Conservation (phyloP, 257 asterid genomes). For the Capsicum rhomboideum region DNA sequence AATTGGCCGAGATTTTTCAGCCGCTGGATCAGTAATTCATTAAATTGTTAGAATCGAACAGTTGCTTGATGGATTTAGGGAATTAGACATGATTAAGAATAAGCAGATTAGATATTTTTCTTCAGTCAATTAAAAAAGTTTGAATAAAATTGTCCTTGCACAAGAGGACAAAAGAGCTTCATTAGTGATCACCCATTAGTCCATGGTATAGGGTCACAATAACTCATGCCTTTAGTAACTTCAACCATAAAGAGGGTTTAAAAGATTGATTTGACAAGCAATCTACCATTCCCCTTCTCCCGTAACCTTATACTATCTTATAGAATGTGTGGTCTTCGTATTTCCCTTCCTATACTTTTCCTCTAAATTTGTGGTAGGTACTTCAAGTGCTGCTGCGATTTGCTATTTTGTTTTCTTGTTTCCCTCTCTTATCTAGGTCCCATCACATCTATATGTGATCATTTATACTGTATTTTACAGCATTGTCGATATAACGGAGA, state of each 20-base stretch:
- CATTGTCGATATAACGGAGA: neutral
- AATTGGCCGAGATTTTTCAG: neutral
- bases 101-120: neutral
- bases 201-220: constrained; percentile 25
- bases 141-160: constrained; percentile 16
- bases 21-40: neutral
- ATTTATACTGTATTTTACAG: neutral
- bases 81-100: neutral
- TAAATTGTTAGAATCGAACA: neutral
- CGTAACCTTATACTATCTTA: neutral
- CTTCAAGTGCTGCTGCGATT: neutral
- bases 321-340: constrained; percentile 9
- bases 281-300: constrained; percentile 11
- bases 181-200: constrained; percentile 21
- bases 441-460: neutral
- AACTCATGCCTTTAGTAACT: constrained; percentile 2
- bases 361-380: neutral
- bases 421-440: neutral
- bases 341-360: neutral
- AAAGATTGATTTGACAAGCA: constrained; percentile 22
- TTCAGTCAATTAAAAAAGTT: neutral
- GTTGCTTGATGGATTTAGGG: neutral
- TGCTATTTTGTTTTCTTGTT: neutral
- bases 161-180: constrained; percentile 30
- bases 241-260: constrained; percentile 29